phyloP scores from a whole-genome alignment of 2,329 filamentous ascomycete genomes.

The Lasiodiplodia theobromae region DNA sequence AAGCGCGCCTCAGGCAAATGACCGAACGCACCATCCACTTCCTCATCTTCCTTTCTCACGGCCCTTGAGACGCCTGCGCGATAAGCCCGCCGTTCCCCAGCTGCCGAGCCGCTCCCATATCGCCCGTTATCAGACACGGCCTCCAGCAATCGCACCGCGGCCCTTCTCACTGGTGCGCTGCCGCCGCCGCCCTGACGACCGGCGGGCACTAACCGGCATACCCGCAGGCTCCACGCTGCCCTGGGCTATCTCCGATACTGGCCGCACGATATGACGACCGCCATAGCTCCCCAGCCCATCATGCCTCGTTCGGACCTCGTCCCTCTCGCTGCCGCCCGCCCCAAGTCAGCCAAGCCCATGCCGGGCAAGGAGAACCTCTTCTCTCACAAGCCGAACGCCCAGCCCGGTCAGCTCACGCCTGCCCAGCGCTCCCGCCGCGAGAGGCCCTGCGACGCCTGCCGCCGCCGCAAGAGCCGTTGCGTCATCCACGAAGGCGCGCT shows the following conservation, averaged over 20 bases:
- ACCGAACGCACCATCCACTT: constrained; percentile 51
- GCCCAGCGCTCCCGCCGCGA: constrained; percentile 48
- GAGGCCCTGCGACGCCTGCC: constrained; percentile 69
- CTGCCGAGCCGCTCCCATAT: constrained; percentile 13
- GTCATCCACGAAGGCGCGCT: constrained; percentile 78
- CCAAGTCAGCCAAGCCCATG: constrained; percentile 49
- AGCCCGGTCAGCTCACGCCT: constrained; percentile 46
- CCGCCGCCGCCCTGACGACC: constrained; percentile 12
- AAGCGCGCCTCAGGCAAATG: constrained; percentile 39
- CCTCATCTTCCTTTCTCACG: constrained; percentile 47
- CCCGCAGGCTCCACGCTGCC: constrained; percentile 26
- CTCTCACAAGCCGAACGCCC: constrained; percentile 43
- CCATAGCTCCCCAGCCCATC: constrained; percentile 56
- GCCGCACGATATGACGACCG: constrained; percentile 52
- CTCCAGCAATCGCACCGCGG: constrained; percentile 13
- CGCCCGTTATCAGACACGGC: constrained; percentile 24
- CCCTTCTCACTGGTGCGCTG: constrained; percentile 29
- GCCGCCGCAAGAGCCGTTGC: constrained; percentile 76
- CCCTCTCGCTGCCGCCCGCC: constrained; percentile 54
- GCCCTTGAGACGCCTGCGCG: constrained; percentile 29
- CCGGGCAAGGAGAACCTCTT: constrained; percentile 53
- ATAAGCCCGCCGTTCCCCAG: constrained; percentile 27
- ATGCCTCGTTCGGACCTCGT: constrained; percentile 54
- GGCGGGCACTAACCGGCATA: constrained; percentile 26
- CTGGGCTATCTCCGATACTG: constrained; percentile 29